phyloP scores from a whole-genome alignment of 495 filamentous ascomycete species.

The Lophiotrema nucula region DNA sequence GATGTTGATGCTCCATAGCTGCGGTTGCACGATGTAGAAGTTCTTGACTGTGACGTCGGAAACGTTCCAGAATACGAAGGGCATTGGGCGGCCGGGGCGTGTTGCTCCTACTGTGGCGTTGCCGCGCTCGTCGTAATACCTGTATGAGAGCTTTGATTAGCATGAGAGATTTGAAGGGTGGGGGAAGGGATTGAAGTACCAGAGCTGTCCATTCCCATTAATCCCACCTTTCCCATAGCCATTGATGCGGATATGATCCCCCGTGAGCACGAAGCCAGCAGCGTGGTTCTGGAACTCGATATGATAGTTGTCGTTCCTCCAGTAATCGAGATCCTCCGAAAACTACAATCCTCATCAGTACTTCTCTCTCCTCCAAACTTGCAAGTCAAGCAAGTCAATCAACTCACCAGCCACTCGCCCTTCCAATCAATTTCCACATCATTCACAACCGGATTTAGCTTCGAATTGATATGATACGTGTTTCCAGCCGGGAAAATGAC shows the following conservation, averaged over 20 bases:
- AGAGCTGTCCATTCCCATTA: slow-evolving; percentile 52
- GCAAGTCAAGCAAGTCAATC: neutral
- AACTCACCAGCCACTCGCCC: slow-evolving; percentile 31
- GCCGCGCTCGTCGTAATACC: neutral
- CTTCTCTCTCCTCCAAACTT: no score
- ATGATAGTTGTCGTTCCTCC: slow-evolving; percentile 55
- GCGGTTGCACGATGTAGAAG: slow-evolving; percentile 56
- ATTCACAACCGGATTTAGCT: slow-evolving; percentile 50
- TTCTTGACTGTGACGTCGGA: slow-evolving; percentile 53
- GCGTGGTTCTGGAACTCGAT: slow-evolving; percentile 58
- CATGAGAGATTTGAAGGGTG: no score
- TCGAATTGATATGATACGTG: slow-evolving; percentile 51
- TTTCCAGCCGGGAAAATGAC: slow-evolving; percentile 54
- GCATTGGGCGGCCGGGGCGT: slow-evolving; percentile 55
- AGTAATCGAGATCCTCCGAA: slow-evolving; percentile 54
- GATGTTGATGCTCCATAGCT: slow-evolving; percentile 56
- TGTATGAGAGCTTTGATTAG: neutral
- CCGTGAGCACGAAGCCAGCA: slow-evolving; percentile 54
- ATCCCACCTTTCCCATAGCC: slow-evolving; percentile 54
- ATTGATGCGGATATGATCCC: slow-evolving; percentile 50
- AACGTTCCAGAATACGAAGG: slow-evolving; percentile 62
- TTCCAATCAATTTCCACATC: slow-evolving; percentile 51
- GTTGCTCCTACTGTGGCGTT: slow-evolving; percentile 31
- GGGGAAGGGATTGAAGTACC: no score
- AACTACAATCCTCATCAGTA: slow-evolving; percentile 37